Evolutionary conservation across 2,329 filamentous ascomycete species (phyloP), one percentile per base, ranked within the genome.

Genomic region (Hypoxylon sp.): DNA sequence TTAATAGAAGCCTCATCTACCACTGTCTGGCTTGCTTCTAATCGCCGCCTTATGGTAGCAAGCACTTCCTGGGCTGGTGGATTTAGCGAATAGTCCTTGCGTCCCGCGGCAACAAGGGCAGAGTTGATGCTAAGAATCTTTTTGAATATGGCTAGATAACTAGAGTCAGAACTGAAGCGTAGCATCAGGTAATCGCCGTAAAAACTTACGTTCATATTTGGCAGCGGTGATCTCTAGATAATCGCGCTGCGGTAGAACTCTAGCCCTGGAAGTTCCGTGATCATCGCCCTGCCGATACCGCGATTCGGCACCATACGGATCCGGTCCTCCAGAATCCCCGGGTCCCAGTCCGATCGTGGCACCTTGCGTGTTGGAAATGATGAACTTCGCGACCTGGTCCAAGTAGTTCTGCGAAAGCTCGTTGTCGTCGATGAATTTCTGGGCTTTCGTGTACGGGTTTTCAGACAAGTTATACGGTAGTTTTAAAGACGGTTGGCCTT

Each of bases 391-490:
- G 14, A 97, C 93, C 75, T 93, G 92, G 71, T 98, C 95, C 12
- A 97, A 85, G 75, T 97, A 98, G 2, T 87, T 88, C 57, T 96
- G 86, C 0, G 95, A 93, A 1, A 98, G 85, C 74, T 97, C 91
- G 72, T 98, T 96, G 74, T 94, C 89, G 72, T 90, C 87, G 49
- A 98, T 89, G 71, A 98, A 99, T 75, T 93, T 97, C 33, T 91
- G 93, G 0, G 96, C 95, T 2, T 91, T 90, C 72, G 97, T 92
- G 77, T 96, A 98, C 0, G 93, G 93, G 71, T 97, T 97, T 75
- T 97, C 91, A 0, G 91, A 93, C 11, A 95, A 84, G 76, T 98
- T 97, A 80, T 92, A 98, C 0, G 95, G 93, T n/a, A 98, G 84
- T 78, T 97, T 97, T 46, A 98, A 83, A 0, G 95, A 89, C 11